A percentile compares a stretch with the other conserved stretches of the same genome.
Evolutionary conservation across 495 filamentous ascomycete genomes (phyloP).

Genomic region (Collariella sp.): DNA sequence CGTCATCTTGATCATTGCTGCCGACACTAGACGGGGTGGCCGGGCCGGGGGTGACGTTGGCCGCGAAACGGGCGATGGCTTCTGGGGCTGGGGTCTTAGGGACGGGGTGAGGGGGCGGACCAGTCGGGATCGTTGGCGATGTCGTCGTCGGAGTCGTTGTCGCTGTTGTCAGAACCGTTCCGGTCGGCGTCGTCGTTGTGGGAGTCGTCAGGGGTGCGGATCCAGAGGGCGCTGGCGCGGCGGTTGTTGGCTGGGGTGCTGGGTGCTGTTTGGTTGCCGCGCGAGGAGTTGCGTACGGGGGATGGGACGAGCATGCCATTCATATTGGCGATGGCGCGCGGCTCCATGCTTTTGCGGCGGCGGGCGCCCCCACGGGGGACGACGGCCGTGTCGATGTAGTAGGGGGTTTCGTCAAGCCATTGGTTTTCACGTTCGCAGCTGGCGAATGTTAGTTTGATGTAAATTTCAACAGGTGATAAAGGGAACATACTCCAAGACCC

Average conservation of each 20-base stretch:
- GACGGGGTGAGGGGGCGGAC: slow-evolving; percentile 36
- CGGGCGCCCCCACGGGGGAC: slow-evolving; percentile 69
- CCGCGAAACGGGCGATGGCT: slow-evolving; percentile 34
- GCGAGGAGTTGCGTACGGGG: slow-evolving; percentile 28
- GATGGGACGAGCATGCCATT: slow-evolving; percentile 55
- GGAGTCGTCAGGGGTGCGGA: slow-evolving; percentile 30
- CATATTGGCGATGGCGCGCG: slow-evolving; percentile 62
- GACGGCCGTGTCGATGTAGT: slow-evolving; percentile 60
- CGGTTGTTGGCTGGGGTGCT: slow-evolving; percentile 37
- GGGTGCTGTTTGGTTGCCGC: slow-evolving; percentile 36
- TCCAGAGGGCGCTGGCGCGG: slow-evolving; percentile 44
- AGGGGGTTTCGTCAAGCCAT: slow-evolving; percentile 63
- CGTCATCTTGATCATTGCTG: slow-evolving; percentile 2
- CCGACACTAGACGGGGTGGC: slow-evolving; percentile 11
- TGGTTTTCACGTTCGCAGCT: slow-evolving; percentile 74
- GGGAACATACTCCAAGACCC: slow-evolving; percentile 81
- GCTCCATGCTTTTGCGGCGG: slow-evolving; percentile 88
- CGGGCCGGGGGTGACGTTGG: slow-evolving; percentile 32
- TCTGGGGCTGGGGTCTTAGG: slow-evolving; percentile 48
- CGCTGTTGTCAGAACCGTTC: slow-evolving; percentile 29
- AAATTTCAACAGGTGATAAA: too few species aligned
- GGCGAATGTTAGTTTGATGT: slow-evolving; percentile 14
- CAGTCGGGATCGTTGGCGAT: slow-evolving; percentile 16
- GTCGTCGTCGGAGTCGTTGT: slow-evolving; percentile 29
- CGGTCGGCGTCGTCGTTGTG: not conserved